These are phyloP conservation scores for Raffaelea albimanens DNA, from an alignment of 2,329 filamentous ascomycete genomes.

Conservation along the genomic window DNA sequence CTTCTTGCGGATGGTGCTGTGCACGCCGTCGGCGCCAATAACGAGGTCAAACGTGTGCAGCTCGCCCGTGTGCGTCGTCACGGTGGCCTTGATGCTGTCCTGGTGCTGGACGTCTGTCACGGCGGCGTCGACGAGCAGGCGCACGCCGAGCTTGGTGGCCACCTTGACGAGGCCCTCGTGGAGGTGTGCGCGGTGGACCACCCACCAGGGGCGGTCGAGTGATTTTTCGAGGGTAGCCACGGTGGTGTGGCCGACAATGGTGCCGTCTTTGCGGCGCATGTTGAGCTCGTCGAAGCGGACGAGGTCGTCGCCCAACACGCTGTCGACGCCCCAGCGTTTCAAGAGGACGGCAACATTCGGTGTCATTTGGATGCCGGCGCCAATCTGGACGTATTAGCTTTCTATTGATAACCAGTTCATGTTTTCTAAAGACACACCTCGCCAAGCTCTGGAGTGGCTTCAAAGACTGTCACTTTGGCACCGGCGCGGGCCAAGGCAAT, in stretches of 20 bases:
- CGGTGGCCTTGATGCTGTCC: slow-evolving; percentile 15
- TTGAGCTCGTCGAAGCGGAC: slow-evolving; percentile 28
- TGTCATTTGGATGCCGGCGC: slow-evolving; percentile 27
- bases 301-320: slow-evolving; percentile 29
- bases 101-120: slow-evolving; percentile 13
- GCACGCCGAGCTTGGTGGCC: slow-evolving; percentile 26
- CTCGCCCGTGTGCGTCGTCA: slow-evolving; percentile 20
- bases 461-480: slow-evolving; percentile 27
- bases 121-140: slow-evolving; percentile 23
- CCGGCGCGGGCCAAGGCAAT: slow-evolving; percentile 27
- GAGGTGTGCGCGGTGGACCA: slow-evolving; percentile 37
- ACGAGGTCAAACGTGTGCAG: slow-evolving; percentile 20
- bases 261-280: slow-evolving; percentile 28
- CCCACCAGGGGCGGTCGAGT: slow-evolving; percentile 30
- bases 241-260: slow-evolving; percentile 24
- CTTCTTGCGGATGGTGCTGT: slow-evolving; percentile 25
- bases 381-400: slow-evolving; percentile 1
- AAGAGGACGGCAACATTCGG: slow-evolving; percentile 30
- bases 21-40: slow-evolving; percentile 21
- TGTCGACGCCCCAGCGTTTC: slow-evolving; percentile 27
- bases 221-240: slow-evolving; percentile 22
- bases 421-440: slow-evolving; percentile 20
- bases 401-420: too few relatives aligned
- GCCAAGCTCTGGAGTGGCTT: slow-evolving; percentile 28
- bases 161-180: slow-evolving; percentile 31